Evolutionary conservation across 768 basidiomycete species (phyloP), one percentile per base, ranked within the genome.

Genomic region (Trametes meyenii): DNA sequence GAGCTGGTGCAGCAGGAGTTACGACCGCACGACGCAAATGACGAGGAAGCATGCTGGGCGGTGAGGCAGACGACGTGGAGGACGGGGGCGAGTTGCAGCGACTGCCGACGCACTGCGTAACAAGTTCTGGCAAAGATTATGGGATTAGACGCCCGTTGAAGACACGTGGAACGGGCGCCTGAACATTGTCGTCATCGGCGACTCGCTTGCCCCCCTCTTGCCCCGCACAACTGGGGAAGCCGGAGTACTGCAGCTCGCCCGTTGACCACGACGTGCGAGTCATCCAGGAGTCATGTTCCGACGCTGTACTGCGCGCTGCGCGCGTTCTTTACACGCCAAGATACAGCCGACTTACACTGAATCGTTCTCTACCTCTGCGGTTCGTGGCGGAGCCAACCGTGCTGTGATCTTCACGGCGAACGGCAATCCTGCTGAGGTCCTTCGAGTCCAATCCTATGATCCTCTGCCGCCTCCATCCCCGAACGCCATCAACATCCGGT

Each of bases 371-470:
- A 52, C 62, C 3, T 55, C 62, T 2, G 13, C 56, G 17, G n/a
- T 40, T 14, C 44, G 45, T 21, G 35, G 21, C 3, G 66, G 58
- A 11, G 69, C 76, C 45, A 81, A 84, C 71, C 85, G 90, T 61
- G 90, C 89, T 11, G 73, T 92, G 44, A 81, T 88, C 45, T 93
- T 89, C 74, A 72, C 79, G 1, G 66, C 77, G 35, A 81, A 79
- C 66, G 92, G 92, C 36, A 78, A 83, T 46, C 89, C 90, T 3
- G 64, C 79, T 12, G 70, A 80, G n/a, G 88, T 90, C 38, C 77
- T 94, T 49, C 75, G 73, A 8, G 78, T 80, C 2, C 62, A 83
- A 44, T 80, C 82, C 0, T 85, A 83, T 66, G 82, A 83, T 0
- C 61, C 78, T 1, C 77, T 87, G 11, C 77, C 84, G 8, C 69